Evolutionary conservation across 805 yeast species (phyloP), one percentile per base, ranked within the genome.

Genomic region (Yarrowia sp.): DNA sequence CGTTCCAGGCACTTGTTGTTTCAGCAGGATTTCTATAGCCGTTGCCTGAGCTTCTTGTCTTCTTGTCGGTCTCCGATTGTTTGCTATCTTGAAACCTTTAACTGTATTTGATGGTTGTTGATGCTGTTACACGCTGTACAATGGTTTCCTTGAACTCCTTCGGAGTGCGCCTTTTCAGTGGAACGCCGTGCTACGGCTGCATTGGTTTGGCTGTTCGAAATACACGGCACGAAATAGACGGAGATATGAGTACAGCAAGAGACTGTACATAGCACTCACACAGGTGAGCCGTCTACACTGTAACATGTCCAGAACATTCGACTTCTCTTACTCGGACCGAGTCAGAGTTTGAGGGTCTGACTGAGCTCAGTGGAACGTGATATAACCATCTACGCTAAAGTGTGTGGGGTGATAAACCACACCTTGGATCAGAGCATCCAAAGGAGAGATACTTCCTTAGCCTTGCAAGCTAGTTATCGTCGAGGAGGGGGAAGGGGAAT

Each of bases 301-400:
- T n/a, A n/a, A n/a, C n/a, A n/a, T n/a, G n/a, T n/a, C n/a, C n/a
- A n/a, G n/a, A n/a, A n/a, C n/a, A n/a, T n/a, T n/a, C n/a, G n/a
- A n/a, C n/a, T n/a, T n/a, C n/a, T n/a, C 38, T 48, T 48, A 48
- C 54, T 48, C 54, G 54, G 54, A 28, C 54, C 54, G 32, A 30
- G 11, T 3, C 17, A 30, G 54, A 48, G 54, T 48, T 48, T 32
- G 24, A 14, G 11, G 4, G 32, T 17, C 51, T 14, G 24, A 28
- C 52, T 14, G 36, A 28, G n/a, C 17, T 21, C 49, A 8, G 8
- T n/a, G 4, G 33, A 46, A 46, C 24, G 35, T 46, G 51, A 44
- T n/a, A 44, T 28, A 24, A 44, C 17, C n/a, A n/a, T 26, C 32
- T 16, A 17, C 51, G 22, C 51, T 44, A 44, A n/a, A 6, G 16